phyloP scores from a whole-genome alignment of 768 basidiomycete genomes.

The Calocybe gangraenosa region DNA sequence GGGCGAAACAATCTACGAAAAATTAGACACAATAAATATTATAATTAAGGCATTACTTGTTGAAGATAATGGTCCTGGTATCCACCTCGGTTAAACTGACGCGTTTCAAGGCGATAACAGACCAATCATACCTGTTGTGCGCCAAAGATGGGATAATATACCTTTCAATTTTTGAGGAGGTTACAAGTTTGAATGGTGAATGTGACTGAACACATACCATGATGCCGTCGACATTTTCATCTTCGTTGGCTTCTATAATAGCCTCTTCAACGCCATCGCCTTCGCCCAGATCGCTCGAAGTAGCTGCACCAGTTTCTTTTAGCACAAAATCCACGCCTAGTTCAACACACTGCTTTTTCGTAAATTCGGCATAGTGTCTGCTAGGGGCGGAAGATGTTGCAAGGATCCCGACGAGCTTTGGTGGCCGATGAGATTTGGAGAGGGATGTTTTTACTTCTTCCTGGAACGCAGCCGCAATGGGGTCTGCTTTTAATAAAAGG shows the following conservation, averaged over 20 bases:
- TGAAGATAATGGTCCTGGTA: conserved; percentile 92
- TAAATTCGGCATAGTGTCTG: conserved; percentile 85
- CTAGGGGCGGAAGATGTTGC: conserved; percentile 81
- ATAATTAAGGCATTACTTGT: conserved; percentile 46
- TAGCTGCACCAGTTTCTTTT: conserved; percentile 62
- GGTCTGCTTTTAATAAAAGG: conserved; percentile 73
- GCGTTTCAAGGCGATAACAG: neutral
- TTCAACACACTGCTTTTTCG: conserved; percentile 83
- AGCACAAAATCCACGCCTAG: conserved; percentile 88
- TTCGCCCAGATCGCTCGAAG: conserved; percentile 52
- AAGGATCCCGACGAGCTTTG: conserved; percentile 88
- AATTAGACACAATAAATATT: too few relatives aligned
- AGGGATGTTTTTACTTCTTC: conserved; percentile 59
- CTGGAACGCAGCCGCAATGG: conserved; percentile 66
- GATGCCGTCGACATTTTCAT: conserved; percentile 81
- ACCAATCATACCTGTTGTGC: conserved; percentile 66
- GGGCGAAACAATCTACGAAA: conserved; percentile 78
- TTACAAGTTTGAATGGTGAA: conserved; percentile 1
- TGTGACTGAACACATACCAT: conserved; percentile 59
- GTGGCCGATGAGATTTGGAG: conserved; percentile 33
- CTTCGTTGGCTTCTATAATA: conserved; percentile 93
- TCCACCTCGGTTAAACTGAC: conserved; percentile 3
- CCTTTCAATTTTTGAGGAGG: conserved; percentile 36
- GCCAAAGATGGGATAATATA: conserved; percentile 96
- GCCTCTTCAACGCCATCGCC: conserved; percentile 95